phyloP scores from a whole-genome alignment of 495 filamentous ascomycete genomes.

The Choiromyces venosus region DNA sequence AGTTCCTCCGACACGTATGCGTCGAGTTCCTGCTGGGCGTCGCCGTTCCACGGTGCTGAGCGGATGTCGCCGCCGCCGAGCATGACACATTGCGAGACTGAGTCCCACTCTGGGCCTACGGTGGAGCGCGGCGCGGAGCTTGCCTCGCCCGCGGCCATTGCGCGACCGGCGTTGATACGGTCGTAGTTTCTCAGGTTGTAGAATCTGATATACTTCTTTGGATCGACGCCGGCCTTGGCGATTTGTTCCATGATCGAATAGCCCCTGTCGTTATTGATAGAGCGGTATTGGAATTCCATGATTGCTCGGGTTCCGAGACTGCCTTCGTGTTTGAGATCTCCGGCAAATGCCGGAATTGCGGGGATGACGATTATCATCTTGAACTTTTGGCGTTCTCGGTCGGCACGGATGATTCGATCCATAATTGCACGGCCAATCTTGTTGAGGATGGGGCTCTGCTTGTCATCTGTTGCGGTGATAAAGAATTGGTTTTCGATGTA shows the following conservation, averaged over 20 bases:
- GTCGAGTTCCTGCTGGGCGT: slow-evolving; percentile 68
- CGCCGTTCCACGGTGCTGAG: slow-evolving; percentile 71
- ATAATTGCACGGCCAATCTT: slow-evolving; percentile 84
- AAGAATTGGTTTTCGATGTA: slow-evolving; percentile 99
- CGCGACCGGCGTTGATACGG: slow-evolving; percentile 67
- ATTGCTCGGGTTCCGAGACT: slow-evolving; percentile 84
- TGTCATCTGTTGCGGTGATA: slow-evolving; percentile 76
- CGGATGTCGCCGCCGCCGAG: slow-evolving; percentile 68
- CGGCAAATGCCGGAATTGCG: slow-evolving; percentile 82
- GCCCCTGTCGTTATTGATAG: slow-evolving; percentile 75
- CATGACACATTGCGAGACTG: slow-evolving; percentile 80
- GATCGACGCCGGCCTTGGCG: slow-evolving; percentile 63
- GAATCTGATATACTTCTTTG: slow-evolving; percentile 80
- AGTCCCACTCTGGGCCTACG: slow-evolving; percentile 58
- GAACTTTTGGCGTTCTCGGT: slow-evolving; percentile 64
- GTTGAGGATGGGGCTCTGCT: slow-evolving; percentile 76
- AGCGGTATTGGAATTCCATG: slow-evolving; percentile 89
- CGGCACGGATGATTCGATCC: slow-evolving; percentile 76
- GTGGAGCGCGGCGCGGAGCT: slow-evolving; percentile 52
- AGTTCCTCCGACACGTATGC: slow-evolving; percentile 90
- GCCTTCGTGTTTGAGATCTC: slow-evolving; percentile 72
- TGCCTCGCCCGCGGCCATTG: slow-evolving; percentile 60
- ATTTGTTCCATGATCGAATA: slow-evolving; percentile 79
- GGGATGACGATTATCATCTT: slow-evolving; percentile 84
- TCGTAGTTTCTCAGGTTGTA: slow-evolving; percentile 95